Evolutionary conservation across 257 asterid genomes (phyloP), one percentile per base, ranked within the genome.

Genomic region (Solanum bukasovii): DNA sequence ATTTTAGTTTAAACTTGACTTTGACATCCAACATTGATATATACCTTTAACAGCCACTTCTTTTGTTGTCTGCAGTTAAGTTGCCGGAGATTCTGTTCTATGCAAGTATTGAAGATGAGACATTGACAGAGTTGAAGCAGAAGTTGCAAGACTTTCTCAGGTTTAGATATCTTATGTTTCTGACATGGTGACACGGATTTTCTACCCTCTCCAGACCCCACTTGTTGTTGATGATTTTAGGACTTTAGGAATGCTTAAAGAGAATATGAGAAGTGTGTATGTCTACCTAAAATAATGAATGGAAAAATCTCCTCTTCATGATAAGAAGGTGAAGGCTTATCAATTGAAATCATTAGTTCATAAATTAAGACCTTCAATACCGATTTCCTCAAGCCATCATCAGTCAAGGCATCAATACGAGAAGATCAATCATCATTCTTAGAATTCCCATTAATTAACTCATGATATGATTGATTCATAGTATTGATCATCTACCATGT

Each of bases 51-150:
- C 25, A 87, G 29, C 61, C n/a, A 35, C 11, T 72, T 86, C 74
- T 89, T 84, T 87, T 85, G 88, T 84, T 88, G 37, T 87, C 63
- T 87, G 87, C 94, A 95, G 98, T 95, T 85, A 95, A 95, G 91
- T 89, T 94, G 89, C 98, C 98, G 0, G 95, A 95, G 89, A 86
- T 94, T 91, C 93, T 93, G 68, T 89, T 91, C 35, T 46, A 73
- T 29, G 88, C 92, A 67, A 89, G 81, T 61, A 93, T 94, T 84
- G 94, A 93, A 83, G 93, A 40, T 82, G 93, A 88, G 56, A 89
- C 94, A 23, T 81, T 91, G 56, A 63, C 86, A 12, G 93, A 92
- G 89, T 90, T 95, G 74, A 94, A 91, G 86, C 93, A 91, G 86
- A 86, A 87, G 75, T 87, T 93, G 90, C 87, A 52, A 82, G 97